These are phyloP conservation scores for Henckelia pumila DNA, from an alignment of 257 asterid species.

Conservation along the genomic window DNA sequence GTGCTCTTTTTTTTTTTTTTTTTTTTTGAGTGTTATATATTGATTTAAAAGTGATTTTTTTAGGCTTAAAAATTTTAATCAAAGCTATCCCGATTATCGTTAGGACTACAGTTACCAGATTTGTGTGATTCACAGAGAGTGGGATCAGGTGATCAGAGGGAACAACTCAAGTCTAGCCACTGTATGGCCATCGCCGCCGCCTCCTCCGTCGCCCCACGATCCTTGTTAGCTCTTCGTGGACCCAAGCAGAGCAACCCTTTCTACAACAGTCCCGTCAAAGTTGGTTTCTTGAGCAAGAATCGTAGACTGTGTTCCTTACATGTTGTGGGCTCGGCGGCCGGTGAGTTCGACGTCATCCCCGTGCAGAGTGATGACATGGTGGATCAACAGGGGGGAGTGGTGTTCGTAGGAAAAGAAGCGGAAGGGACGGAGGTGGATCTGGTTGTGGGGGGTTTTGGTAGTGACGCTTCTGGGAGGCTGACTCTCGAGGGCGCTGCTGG, in stretches of 20 bases:
- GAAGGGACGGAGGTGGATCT: constrained; percentile 45
- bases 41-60: too few relatives aligned
- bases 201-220: constrained; percentile 46
- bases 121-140: too few relatives aligned
- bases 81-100: too few relatives aligned
- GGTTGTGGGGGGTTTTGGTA: constrained; percentile 62
- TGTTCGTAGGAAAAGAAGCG: constrained; percentile 35
- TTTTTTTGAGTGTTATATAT: too few relatives aligned
- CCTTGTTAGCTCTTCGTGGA: constrained; percentile 47
- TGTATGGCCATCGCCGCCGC: constrained; percentile 30
- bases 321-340: constrained; percentile 33
- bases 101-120: too few relatives aligned
- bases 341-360: constrained; percentile 48
- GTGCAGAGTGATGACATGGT: constrained; percentile 48
- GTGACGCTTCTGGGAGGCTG: constrained; percentile 42
- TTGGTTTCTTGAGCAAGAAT: constrained; percentile 22
- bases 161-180: too few relatives aligned
- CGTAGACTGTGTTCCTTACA: constrained; percentile 27
- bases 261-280: constrained; percentile 23
- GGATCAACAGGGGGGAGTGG: constrained; percentile 56
- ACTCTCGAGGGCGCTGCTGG: constrained; percentile 65
- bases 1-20: too few relatives aligned
- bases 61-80: too few relatives aligned
- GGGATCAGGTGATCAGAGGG: too few relatives aligned
- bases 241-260: constrained; percentile 24